A percentile compares a stretch with the other conserved stretches of the same genome.
Conservation (phyloP, 2,329 filamentous ascomycete species). For the Pseudogymnoascus sp. region DNA sequence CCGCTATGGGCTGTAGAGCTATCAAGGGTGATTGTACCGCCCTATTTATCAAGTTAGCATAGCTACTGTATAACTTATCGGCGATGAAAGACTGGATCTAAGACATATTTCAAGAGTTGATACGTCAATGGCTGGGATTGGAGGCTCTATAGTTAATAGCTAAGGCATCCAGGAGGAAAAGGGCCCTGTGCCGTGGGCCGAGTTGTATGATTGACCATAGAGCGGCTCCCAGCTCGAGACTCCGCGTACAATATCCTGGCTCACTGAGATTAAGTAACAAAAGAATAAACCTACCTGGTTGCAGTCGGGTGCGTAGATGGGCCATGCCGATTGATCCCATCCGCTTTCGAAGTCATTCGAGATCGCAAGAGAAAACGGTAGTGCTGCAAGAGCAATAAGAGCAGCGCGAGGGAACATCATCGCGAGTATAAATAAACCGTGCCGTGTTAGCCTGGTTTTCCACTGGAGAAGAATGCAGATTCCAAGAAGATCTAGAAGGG, state of each 20-base stretch:
- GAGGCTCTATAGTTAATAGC: neutral
- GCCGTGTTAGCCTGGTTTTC: slow-evolving; percentile 7
- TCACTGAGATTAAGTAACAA: neutral
- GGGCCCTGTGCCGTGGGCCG: neutral
- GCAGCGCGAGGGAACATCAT: slow-evolving; percentile 36
- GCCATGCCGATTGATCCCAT: slow-evolving; percentile 49
- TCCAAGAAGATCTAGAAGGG: slow-evolving; percentile 14
- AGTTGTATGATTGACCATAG: neutral
- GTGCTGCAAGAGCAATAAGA: slow-evolving; percentile 38
- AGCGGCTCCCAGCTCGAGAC: neutral
- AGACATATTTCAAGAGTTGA: neutral
- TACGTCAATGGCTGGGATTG: neutral
- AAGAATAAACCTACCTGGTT: slow-evolving; percentile 35
- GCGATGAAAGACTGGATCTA: neutral
- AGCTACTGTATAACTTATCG: neutral
- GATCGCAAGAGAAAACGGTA: slow-evolving; percentile 40
- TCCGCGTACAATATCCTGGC: neutral
- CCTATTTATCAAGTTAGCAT: slow-evolving; percentile 6
- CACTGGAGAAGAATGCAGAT: slow-evolving; percentile 9
- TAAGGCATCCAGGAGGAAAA: neutral
- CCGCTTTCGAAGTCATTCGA: slow-evolving; percentile 49
- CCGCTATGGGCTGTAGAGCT: slow-evolving; percentile 47
- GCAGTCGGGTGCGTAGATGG: slow-evolving; percentile 50
- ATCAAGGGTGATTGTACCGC: slow-evolving; percentile 47
- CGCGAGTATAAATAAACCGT: slow-evolving; percentile 11